Percentiles rank a stretch among this genome's conserved stretches.
Evolutionary conservation across 2,329 filamentous ascomycete species (phyloP).

Genomic region (Davidsoniella neocaledoniae): DNA sequence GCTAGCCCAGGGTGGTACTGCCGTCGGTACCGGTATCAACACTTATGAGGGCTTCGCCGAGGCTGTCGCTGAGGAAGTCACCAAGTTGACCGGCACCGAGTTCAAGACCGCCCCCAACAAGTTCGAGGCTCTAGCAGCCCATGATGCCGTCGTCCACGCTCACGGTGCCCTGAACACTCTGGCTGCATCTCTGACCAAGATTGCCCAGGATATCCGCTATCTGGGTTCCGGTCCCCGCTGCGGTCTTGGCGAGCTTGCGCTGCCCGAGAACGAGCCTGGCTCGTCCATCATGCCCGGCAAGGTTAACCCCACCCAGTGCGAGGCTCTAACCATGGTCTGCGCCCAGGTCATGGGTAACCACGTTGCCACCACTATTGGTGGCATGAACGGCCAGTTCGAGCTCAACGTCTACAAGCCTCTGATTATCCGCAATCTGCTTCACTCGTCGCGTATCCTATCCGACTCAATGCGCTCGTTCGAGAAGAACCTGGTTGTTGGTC

Average conservation of each 20-base stretch:
- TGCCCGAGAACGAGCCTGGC: conserved; percentile 96
- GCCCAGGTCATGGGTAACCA: conserved; percentile 97
- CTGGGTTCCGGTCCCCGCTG: conserved; percentile 91
- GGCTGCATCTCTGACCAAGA: conserved; percentile 84
- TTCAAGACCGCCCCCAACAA: conserved; percentile 98
- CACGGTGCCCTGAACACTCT: conserved; percentile 88
- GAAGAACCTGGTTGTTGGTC: conserved; percentile 74
- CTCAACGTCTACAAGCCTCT: conserved; percentile 98
- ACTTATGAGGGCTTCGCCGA: conserved; percentile 93
- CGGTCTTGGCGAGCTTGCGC: conserved; percentile 78
- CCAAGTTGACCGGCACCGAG: conserved; percentile 77
- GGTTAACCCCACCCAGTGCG: conserved; percentile 97
- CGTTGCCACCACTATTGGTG: conserved; percentile 78
- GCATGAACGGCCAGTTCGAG: conserved; percentile 96
- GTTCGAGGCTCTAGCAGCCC: conserved; percentile 90
- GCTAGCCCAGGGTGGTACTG: conserved; percentile 88
- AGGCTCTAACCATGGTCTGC: conserved; percentile 95
- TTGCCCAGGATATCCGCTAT: conserved; percentile 94
- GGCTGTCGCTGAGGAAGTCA: conserved; percentile 78
- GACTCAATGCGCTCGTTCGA: conserved; percentile 94
- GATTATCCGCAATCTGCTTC: conserved; percentile 85
- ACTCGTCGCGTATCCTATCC: conserved; percentile 73
- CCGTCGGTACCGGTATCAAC: conserved; percentile 94
- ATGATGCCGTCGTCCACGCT: conserved; percentile 90
- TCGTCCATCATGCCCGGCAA: conserved; percentile 99